Percentiles rank a stretch among this genome's conserved stretches.
phyloP scores from a whole-genome alignment of 768 basidiomycete species.

The Hemileccinum impolitum region DNA sequence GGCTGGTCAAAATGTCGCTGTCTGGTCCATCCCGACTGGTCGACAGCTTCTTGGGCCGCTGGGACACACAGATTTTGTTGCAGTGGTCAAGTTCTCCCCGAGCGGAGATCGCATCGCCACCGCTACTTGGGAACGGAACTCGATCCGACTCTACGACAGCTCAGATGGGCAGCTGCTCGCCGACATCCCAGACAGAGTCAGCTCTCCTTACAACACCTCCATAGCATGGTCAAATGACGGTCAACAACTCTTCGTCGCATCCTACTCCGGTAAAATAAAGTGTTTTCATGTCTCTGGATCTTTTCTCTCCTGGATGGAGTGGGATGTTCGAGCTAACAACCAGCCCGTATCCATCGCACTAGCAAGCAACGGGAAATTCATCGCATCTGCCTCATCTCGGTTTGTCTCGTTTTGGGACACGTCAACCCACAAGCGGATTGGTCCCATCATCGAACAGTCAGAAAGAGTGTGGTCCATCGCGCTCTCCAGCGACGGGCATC shows the following conservation, averaged over 20 bases:
- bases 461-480: conserved; percentile 3
- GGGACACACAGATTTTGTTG: neutral
- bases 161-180: neutral
- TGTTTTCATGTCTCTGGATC: conserved; percentile 4
- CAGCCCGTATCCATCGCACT: conserved; percentile 1
- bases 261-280: conserved; percentile 5
- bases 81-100: conserved; percentile 26
- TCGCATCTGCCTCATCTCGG: neutral
- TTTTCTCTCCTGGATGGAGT: conserved; percentile 1
- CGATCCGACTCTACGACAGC: conserved; percentile 4
- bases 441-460: neutral
- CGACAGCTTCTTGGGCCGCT: conserved; percentile 3
- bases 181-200: conserved; percentile 5
- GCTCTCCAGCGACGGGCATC: neutral
- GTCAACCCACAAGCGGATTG: neutral
- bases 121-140: conserved; percentile 10
- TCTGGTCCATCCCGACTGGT: conserved; percentile 5
- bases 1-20: neutral
- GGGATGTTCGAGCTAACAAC: neutral
- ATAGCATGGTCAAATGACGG: conserved; percentile 2
- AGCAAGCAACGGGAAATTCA: conserved; percentile 1
- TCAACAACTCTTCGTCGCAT: neutral
- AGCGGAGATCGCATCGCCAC: conserved; percentile 10
- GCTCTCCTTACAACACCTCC: conserved; percentile 6
- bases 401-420: conserved; percentile 8